These are phyloP conservation scores for Diaporthe vexans DNA, from an alignment of 2,329 filamentous ascomycete genomes.

Conservation along the genomic window DNA sequence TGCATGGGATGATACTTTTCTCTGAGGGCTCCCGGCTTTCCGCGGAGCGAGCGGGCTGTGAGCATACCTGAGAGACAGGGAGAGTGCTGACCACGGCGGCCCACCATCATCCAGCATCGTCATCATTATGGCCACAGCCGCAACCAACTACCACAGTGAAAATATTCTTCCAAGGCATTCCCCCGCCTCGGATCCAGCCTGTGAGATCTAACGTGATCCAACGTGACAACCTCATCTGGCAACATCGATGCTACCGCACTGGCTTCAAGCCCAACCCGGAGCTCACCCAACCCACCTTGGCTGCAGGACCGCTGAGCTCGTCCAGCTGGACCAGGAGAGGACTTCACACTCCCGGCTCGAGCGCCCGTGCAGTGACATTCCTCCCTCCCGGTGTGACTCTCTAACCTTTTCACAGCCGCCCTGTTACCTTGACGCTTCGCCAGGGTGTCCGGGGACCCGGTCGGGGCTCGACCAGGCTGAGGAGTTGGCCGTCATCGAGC, in stretches of 20 bases:
- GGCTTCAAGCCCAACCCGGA: background rate
- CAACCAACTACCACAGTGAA: background rate
- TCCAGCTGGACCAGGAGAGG: background rate
- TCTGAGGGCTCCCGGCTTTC: constrained; percentile 16
- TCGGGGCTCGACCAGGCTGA: background rate
- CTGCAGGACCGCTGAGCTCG: constrained; percentile 4
- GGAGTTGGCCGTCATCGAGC: background rate
- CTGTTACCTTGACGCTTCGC: constrained; percentile 8
- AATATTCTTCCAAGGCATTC: background rate
- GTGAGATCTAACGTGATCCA: background rate
- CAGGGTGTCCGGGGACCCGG: background rate
- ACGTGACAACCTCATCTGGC: background rate
- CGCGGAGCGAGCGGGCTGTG: background rate
- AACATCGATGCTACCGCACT: constrained; percentile 9
- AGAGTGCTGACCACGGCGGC: background rate
- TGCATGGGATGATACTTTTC: constrained; percentile 6
- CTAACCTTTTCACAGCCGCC: background rate
- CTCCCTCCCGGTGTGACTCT: background rate
- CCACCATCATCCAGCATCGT: background rate
- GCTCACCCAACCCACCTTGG: constrained; percentile 32
- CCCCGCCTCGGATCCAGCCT: background rate
- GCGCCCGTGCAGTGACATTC: background rate
- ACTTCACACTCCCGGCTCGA: background rate
- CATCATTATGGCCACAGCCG: background rate
- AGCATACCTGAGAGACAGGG: background rate